phyloP scores from a whole-genome alignment of 1,284 basidiomycete genomes.

The Quambalaria eucalypti region DNA sequence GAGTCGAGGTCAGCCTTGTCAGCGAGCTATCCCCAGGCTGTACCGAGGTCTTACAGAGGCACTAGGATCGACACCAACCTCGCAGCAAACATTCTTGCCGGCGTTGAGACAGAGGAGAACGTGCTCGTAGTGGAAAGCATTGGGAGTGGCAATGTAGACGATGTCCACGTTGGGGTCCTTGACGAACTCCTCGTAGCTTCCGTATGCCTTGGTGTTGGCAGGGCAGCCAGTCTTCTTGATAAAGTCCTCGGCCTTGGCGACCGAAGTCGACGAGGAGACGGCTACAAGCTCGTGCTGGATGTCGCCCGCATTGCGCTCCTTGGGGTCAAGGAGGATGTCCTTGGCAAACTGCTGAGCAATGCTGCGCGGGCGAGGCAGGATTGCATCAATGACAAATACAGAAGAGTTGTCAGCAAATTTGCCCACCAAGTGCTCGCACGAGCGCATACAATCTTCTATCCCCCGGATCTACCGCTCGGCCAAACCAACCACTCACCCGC shows the following conservation, averaged over 20 bases:
- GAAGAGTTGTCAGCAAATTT: no score
- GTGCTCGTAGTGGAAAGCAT: conserved; percentile 73
- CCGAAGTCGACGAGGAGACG: conserved; percentile 60
- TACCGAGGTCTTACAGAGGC: not conserved
- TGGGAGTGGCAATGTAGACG: conserved; percentile 62
- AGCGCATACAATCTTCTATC: no score
- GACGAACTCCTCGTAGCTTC: conserved; percentile 68
- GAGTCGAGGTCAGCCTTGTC: not conserved
- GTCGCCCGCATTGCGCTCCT: conserved; percentile 59
- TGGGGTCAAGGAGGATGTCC: conserved; percentile 47
- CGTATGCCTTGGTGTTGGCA: conserved; percentile 60
- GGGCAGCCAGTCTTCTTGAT: conserved; percentile 53
- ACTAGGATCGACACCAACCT: conserved; percentile 10
- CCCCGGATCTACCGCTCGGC: no score
- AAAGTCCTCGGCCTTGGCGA: conserved; percentile 64
- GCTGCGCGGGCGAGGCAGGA: not conserved
- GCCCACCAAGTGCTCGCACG: no score
- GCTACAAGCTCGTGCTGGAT: conserved; percentile 67
- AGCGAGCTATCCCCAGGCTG: not conserved
- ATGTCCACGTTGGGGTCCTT: conserved; percentile 56
- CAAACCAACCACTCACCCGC: conserved; percentile 10
- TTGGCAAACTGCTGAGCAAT: conserved; percentile 43
- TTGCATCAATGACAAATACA: no score
- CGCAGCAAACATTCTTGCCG: conserved; percentile 63
- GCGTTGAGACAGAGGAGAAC: conserved; percentile 66